Base-by-base conservation (phyloP, 2,329 filamentous ascomycete species). In the Karstenula rhodostoma region DNA sequence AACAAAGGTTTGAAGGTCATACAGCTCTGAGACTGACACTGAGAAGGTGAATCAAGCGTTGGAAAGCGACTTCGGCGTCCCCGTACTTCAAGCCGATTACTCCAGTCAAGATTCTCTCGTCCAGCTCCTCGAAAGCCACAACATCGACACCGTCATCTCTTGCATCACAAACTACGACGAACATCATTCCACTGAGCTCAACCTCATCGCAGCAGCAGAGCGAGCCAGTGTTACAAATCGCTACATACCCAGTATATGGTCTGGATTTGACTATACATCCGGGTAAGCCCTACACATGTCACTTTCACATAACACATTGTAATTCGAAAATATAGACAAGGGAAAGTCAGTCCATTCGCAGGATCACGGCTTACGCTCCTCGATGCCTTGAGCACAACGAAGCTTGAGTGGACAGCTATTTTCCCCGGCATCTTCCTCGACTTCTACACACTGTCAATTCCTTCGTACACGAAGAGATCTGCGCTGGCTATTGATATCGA, bases 71-170 rank as follows among this genome's bases (percentile, higher is more conserved):
- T 32, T 53, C 42, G 43, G 60, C 33, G 58, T 60, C 46, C 9
- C 61, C 53, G 42, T 68, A 62, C 50, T 69, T 66, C 19, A 67
- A 64, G 55, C 77, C 10, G 66, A 79, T 57, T 80, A 80, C 58
- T 51, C 64, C 42, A 61, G 77, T 49, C 37, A 75, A 19, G 40
- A 68, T 4, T 66, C 70, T 1, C 59, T 78, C 12, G 57, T 66
- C 8, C 43, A 61, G 13, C 58, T 66, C 4, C 66, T 80, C 5
- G 72, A 78, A 59, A 64, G 72, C 33, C 71, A 82, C 70, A 77
- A 77, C 0, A 65, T 84, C 27, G 70, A 82, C 49, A 83, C 80
- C 0, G 69, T 84, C 46, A 77, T 85, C 40, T 84, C 81, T 60
- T 67, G 22, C 64, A 47, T 63, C 7, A 19, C 46, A 5, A 77